Evolutionary conservation across 768 basidiomycete genomes (phyloP).

Genomic region (Auricularia sp.): DNA sequence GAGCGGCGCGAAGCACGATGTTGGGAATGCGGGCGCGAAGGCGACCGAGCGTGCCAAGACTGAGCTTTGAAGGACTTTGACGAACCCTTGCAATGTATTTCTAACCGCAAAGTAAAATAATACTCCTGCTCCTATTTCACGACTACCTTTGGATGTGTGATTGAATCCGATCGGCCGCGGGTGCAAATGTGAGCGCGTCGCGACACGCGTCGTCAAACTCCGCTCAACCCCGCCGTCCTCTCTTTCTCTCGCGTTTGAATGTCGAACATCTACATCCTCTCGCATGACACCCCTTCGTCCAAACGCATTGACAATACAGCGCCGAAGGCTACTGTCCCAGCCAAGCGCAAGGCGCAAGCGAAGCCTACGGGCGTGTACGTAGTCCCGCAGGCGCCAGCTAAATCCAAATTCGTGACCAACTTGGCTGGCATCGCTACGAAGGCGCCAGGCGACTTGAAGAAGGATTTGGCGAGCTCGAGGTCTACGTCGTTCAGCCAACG

Average conservation of each 20-base stretch:
- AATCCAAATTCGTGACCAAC: background rate
- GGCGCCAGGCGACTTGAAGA: background rate
- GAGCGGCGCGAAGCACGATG: slow-evolving; percentile 23
- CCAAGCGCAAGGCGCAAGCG: slow-evolving; percentile 1
- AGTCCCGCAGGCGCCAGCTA: background rate
- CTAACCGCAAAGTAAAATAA: no score
- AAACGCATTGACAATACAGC: background rate
- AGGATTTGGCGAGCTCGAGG: background rate
- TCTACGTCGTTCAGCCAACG: background rate
- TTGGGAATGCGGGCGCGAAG: slow-evolving; percentile 17
- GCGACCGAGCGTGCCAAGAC: slow-evolving; percentile 11
- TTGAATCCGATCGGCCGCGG: no score
- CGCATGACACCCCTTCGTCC: background rate
- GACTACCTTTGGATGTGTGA: no score
- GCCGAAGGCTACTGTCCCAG: background rate
- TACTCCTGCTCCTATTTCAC: no score
- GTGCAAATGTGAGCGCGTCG: no score
- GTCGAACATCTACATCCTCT: background rate
- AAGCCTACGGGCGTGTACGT: background rate
- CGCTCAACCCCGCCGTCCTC: no score
- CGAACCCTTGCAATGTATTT: no score
- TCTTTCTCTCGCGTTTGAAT: background rate
- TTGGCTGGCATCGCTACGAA: background rate
- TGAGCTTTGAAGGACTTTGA: background rate
- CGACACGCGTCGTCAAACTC: no score